Conservation (phyloP, 805 yeast species). For the Ascoidea asiatica region DNA sequence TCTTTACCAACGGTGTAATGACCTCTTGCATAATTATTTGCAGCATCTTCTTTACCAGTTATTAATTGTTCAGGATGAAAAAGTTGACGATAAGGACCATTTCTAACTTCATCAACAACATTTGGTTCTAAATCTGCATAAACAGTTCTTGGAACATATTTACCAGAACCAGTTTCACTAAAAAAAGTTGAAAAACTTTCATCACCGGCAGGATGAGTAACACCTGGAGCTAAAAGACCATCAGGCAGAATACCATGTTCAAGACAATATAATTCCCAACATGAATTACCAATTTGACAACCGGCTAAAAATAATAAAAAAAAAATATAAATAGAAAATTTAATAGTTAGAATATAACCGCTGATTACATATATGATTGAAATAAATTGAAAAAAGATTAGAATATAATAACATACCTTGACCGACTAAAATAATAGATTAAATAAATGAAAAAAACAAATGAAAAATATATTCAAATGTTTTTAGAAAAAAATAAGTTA, state of each 20-base stretch:
- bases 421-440: constrained; percentile 18
- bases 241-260: constrained; percentile 97
- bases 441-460: too few relatives aligned
- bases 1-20: constrained; percentile 98
- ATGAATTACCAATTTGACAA: constrained; percentile 97
- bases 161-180: constrained; percentile 90
- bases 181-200: constrained; percentile 95
- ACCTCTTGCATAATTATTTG: constrained; percentile 97
- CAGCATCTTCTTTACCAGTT: constrained; percentile 97
- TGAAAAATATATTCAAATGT: too few relatives aligned
- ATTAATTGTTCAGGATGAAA: constrained; percentile 97
- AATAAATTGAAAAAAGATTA: too few relatives aligned
- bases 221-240: constrained; percentile 70
- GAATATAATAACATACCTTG: constrained; percentile 16
- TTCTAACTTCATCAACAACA: constrained; percentile 94
- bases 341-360: not conserved
- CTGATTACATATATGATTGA: not conserved
- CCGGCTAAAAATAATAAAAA: constrained; percentile 67
- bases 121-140: constrained; percentile 97
- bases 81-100: constrained; percentile 80
- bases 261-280: constrained; percentile 95
- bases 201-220: constrained; percentile 74
- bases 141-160: constrained; percentile 93
- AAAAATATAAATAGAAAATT: not conserved
- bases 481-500: constrained; percentile 9